These are phyloP conservation scores for Sarocladiaceae sp. DNA, from an alignment of 2,329 filamentous ascomycete species.

Conservation along the genomic window DNA sequence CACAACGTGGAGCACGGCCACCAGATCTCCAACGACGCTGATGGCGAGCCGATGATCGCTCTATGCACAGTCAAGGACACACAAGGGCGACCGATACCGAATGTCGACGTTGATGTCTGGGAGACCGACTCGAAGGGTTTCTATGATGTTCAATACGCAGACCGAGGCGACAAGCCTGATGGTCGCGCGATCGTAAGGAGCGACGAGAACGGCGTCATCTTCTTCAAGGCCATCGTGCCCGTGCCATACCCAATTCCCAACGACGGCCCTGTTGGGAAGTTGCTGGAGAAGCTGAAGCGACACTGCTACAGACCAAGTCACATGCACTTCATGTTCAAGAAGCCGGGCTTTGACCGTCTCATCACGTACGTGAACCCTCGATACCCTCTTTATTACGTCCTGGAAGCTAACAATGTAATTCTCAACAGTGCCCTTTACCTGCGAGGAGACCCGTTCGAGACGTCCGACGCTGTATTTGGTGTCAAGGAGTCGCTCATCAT, in stretches of 20 bases:
- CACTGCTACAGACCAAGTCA: slow-evolving; percentile 73
- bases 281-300: slow-evolving; percentile 56
- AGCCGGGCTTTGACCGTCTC: slow-evolving; percentile 69
- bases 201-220: slow-evolving; percentile 40
- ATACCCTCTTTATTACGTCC: neutral
- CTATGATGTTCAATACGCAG: slow-evolving; percentile 69
- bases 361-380: slow-evolving; percentile 61
- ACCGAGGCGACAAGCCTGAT: slow-evolving; percentile 34
- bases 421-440: slow-evolving; percentile 63
- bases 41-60: slow-evolving; percentile 60
- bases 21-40: slow-evolving; percentile 55
- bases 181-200: slow-evolving; percentile 23
- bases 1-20: slow-evolving; percentile 43
- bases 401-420: neutral
- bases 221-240: slow-evolving; percentile 77
- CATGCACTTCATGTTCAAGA: slow-evolving; percentile 85
- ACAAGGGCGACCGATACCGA: slow-evolving; percentile 49
- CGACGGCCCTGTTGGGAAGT: slow-evolving; percentile 72
- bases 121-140: slow-evolving; percentile 68
- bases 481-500: slow-evolving; percentile 77
- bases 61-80: slow-evolving; percentile 61
- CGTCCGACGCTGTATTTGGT: slow-evolving; percentile 78
- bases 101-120: slow-evolving; percentile 70
- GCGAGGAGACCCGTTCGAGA: slow-evolving; percentile 73
- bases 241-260: slow-evolving; percentile 80